Evolutionary conservation across 257 asterid genomes (phyloP), one percentile per base, ranked within the genome.

Genomic region (Linderniella brevidens): DNA sequence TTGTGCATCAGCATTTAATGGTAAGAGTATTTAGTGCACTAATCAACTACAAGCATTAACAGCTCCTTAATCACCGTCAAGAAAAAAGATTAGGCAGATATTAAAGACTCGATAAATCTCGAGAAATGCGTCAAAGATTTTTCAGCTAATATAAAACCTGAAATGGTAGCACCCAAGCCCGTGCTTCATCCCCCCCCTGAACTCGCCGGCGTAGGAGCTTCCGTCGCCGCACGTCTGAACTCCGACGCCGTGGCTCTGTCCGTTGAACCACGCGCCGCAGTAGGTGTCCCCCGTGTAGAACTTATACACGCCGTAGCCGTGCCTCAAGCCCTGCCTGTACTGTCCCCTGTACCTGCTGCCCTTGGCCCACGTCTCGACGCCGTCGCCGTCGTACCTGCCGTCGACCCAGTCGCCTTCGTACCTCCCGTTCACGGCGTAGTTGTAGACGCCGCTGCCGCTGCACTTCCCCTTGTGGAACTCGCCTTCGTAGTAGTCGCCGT

Each of bases 321-420:
- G 71, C 35, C 88, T 61, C 53, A 68, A 29, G 10, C 88, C 88
- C 41, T 63, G 74, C 52, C 73, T 66, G 48, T 78, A 78, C 46
- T 74, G 83, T 48, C 88, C 88, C 54, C 60, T 64, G 36, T 68
- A 78, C 44, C 64, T 59, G 56, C 88, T 74, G 46, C 88, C 88
- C 49, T 66, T 71, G 1, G 74, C 71, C 88, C 88, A 78, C 19
- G 71, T 61, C 55, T 78, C 88, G 17, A 78, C 58, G 17, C 88
- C 88, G 41, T 66, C 66, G 8, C 88, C 88, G 54, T 78, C 88
- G 41, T 78, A 78, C 48, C 48, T 68, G 12, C 83, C 83, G 58
- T 78, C 80, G 37, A 78, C 38, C 88, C 88, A 78, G 44, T 78
- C 83, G 20, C 88, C 88, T 50, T 78, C 88, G 48, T 78, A 78